A percentile compares a stretch with the other conserved stretches of the same genome.
Conservation (phyloP, 208 protist species). For the Leishmania braziliensis region DNA sequence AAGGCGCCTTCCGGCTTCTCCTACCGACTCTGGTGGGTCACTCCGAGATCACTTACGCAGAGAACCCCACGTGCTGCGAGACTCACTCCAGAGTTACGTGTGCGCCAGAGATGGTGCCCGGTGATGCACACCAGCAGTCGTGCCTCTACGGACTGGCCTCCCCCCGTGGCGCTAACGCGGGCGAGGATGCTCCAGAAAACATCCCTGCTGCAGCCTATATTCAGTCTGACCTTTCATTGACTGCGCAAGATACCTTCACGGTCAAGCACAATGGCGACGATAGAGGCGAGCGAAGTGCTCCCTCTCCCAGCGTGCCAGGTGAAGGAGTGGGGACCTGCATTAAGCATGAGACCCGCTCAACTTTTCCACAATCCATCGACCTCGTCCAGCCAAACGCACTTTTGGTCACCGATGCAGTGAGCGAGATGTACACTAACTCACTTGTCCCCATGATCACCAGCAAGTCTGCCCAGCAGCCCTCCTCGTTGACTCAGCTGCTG, state of each 20-base stretch:
- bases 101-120: background rate
- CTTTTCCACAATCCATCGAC: background rate
- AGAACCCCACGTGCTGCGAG: too few relatives aligned
- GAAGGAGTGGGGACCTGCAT: background rate
- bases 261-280: background rate
- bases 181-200: background rate
- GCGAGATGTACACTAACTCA: background rate
- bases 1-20: background rate
- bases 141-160: background rate
- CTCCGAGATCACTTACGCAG: background rate
- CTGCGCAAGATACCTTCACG: background rate
- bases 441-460: background rate
- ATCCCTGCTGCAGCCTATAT: background rate
- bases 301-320: background rate
- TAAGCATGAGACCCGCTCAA: background rate
- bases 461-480: slow-evolving; percentile 6
- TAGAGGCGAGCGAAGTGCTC: background rate
- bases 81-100: background rate
- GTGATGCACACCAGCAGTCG: background rate
- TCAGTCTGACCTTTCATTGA: background rate
- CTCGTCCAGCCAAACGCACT: background rate
- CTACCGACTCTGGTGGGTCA: background rate
- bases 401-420: background rate
- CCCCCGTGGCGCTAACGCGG: too few relatives aligned
- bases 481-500: background rate